Conservation (phyloP, 257 asterid genomes). For the Striga asiatica region DNA sequence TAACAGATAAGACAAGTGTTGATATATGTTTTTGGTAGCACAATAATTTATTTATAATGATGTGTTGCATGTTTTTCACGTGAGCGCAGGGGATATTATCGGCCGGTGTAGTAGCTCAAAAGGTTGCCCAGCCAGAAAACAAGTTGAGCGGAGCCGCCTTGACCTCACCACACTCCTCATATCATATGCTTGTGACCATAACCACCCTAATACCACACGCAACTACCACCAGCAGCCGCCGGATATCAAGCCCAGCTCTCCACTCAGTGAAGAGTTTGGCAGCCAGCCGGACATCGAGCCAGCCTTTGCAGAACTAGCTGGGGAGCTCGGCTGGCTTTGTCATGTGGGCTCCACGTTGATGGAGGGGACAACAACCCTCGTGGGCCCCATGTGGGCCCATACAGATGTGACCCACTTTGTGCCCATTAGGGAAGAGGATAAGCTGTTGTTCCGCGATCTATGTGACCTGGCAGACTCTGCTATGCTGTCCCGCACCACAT, state of each 20-base stretch:
- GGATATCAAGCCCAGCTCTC: slow-evolving; percentile 4
- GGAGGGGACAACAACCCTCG: slow-evolving; percentile 36
- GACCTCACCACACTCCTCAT: slow-evolving; percentile 69
- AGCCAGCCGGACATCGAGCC: slow-evolving; percentile 33
- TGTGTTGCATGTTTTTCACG: not conserved
- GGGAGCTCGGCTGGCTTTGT: slow-evolving; percentile 63
- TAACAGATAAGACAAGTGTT: slow-evolving; percentile 12
- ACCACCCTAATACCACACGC: slow-evolving; percentile 43
- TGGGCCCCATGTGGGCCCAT: slow-evolving; percentile 42
- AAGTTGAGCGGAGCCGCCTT: slow-evolving; percentile 66
- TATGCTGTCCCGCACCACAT: slow-evolving; percentile 41
- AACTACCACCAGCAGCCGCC: slow-evolving; percentile 13
- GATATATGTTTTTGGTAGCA: not conserved
- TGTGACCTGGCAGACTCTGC: slow-evolving; percentile 75
- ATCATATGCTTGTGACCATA: slow-evolving; percentile 61
- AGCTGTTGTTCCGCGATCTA: slow-evolving; percentile 59
- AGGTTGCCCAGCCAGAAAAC: slow-evolving; percentile 82
- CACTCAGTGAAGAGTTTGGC: slow-evolving; percentile 22
- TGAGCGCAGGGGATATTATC: slow-evolving; percentile 65
- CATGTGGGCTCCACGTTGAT: slow-evolving; percentile 38
- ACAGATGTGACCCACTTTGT: slow-evolving; percentile 33
- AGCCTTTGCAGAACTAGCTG: slow-evolving; percentile 38
- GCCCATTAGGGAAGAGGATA: slow-evolving; percentile 64
- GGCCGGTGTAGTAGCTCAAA: slow-evolving; percentile 78
- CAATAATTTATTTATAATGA: not conserved